phyloP scores from a whole-genome alignment of 164 flowering plant genomes.

The Berberis vulgaris region DNA sequence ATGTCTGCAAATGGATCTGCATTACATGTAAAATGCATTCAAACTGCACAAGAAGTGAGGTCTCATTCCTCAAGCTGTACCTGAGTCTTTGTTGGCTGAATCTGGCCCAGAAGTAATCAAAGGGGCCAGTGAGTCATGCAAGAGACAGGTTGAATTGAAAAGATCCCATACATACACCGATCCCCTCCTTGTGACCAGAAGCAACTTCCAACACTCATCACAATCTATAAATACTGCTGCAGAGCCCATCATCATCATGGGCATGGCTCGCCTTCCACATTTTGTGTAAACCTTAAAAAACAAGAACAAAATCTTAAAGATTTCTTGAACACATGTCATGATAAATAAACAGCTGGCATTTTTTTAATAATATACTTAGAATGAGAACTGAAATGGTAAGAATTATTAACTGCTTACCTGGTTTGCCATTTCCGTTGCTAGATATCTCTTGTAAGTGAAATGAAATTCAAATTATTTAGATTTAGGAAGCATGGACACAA shows the following conservation, averaged over 20 bases:
- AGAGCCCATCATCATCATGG: slow-evolving; percentile 96
- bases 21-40: neutral
- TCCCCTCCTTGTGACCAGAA: slow-evolving; percentile 85
- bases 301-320: too few relatives aligned
- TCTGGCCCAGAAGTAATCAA: slow-evolving; percentile 43
- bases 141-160: slow-evolving; percentile 62
- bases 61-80: slow-evolving; percentile 12
- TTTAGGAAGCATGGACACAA: too few relatives aligned
- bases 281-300: slow-evolving; percentile 72
- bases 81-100: slow-evolving; percentile 53
- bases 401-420: too few relatives aligned
- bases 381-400: too few relatives aligned
- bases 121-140: slow-evolving; percentile 72
- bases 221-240: slow-evolving; percentile 89
- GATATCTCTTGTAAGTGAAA: too few relatives aligned
- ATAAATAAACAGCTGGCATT: too few relatives aligned
- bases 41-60: neutral
- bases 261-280: slow-evolving; percentile 96
- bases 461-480: too few relatives aligned
- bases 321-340: too few relatives aligned
- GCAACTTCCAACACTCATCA: slow-evolving; percentile 90
- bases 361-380: too few relatives aligned
- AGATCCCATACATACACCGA: slow-evolving; percentile 87
- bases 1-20: too few relatives aligned
- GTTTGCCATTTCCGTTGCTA: too few relatives aligned